Conservation (phyloP, 345 rosid genomes). For the Hibiscus trionum region DNA sequence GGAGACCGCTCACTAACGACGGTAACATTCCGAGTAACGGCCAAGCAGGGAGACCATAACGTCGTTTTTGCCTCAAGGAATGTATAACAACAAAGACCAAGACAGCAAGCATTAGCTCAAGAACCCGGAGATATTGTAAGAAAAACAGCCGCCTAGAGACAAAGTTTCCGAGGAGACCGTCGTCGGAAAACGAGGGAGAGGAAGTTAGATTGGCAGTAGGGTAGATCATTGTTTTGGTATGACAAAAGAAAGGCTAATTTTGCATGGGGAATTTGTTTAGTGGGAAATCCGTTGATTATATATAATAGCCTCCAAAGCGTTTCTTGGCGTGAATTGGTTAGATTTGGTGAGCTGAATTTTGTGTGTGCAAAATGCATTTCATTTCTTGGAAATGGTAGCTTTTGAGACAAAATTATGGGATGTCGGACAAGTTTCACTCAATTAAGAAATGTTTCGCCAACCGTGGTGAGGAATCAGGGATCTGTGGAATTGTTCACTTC, state of each 20-base stretch:
- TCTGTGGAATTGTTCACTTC: no score
- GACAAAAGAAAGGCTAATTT: slow-evolving; percentile 15
- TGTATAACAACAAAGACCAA: slow-evolving; percentile 38
- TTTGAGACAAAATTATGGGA: background rate
- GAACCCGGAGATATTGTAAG: slow-evolving; percentile 40
- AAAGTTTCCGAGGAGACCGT: background rate
- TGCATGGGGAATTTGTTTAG: slow-evolving; percentile 12
- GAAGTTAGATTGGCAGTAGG: slow-evolving; percentile 30
- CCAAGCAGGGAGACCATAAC: slow-evolving; percentile 63
- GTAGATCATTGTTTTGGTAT: slow-evolving; percentile 43
- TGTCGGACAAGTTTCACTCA: background rate
- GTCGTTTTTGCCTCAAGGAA: slow-evolving; percentile 43
- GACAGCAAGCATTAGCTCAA: slow-evolving; percentile 46
- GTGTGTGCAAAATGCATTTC: no score
- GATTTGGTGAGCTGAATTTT: slow-evolving; percentile 81
- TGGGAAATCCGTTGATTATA: slow-evolving; percentile 13
- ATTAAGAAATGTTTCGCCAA: background rate
- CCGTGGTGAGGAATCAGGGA: background rate
- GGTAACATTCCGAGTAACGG: slow-evolving; percentile 91
- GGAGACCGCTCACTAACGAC: slow-evolving; percentile 42
- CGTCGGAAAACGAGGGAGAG: background rate
- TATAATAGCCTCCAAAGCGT: slow-evolving; percentile 4
- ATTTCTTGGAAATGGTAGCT: background rate
- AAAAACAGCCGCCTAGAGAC: slow-evolving; percentile 20
- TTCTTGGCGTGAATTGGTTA: slow-evolving; percentile 59